A percentile compares a stretch with the other conserved stretches of the same genome.
phyloP scores from a whole-genome alignment of 257 asterid genomes.

The Ilex aquifolium region DNA sequence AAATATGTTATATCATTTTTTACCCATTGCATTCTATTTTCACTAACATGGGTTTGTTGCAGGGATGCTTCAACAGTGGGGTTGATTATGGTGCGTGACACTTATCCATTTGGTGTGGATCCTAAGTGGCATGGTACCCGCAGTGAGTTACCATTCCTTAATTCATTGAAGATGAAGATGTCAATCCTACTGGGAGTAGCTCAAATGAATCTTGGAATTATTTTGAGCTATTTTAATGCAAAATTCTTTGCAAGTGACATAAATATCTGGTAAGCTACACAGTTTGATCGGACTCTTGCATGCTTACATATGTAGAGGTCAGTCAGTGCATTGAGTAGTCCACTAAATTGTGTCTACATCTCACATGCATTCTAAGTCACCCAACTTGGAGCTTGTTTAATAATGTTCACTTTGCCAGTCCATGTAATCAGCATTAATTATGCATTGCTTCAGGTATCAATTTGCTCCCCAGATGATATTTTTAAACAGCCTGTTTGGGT shows the following conservation, averaged over 20 bases:
- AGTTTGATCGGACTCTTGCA: not conserved
- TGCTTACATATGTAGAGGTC: not conserved
- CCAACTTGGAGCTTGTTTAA: not conserved
- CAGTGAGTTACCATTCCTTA: slow-evolving; percentile 61
- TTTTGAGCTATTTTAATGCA: slow-evolving; percentile 51
- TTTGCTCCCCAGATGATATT: slow-evolving; percentile 64
- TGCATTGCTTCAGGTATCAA: slow-evolving; percentile 42
- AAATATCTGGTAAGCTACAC: slow-evolving; percentile 39
- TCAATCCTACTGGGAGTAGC: slow-evolving; percentile 57
- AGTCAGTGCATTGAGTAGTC: not conserved
- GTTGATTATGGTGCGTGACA: slow-evolving; percentile 38
- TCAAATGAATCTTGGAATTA: slow-evolving; percentile 66
- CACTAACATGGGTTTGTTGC: slow-evolving; percentile 15
- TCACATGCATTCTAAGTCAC: not conserved
- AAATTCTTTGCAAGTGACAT: slow-evolving; percentile 41
- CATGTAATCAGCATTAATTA: not conserved
- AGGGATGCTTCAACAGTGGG: slow-evolving; percentile 54
- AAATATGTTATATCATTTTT: not conserved
- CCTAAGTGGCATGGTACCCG: slow-evolving; percentile 67
- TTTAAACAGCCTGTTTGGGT: slow-evolving; percentile 54
- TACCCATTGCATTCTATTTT: slow-evolving; percentile 1
- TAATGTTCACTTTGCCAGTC: not conserved
- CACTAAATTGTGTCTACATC: not conserved
- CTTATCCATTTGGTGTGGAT: slow-evolving; percentile 64
- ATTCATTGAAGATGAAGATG: slow-evolving; percentile 71